phyloP scores from a whole-genome alignment of 192 early-diverging fungal species.

The Umbelopsis ramanniana region DNA sequence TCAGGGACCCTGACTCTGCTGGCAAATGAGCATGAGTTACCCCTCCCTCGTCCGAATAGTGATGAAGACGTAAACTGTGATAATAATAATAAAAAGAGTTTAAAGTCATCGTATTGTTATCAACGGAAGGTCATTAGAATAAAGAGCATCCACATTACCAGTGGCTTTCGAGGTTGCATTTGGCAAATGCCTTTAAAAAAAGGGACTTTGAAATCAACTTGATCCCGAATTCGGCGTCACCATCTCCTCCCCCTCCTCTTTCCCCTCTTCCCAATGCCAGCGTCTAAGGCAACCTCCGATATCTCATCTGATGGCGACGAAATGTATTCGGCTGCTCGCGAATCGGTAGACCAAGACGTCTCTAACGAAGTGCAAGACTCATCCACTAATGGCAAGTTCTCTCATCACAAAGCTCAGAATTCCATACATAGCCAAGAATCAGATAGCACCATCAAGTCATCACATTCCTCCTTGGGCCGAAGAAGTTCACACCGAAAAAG shows the following conservation, averaged over 20 bases:
- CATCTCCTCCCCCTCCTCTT: background rate
- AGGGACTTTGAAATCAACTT: slow-evolving; percentile 4
- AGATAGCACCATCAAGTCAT: slow-evolving; percentile 15
- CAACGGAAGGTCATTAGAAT: background rate
- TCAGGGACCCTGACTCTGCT: slow-evolving; percentile 4
- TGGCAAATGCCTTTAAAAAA: background rate
- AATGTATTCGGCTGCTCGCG: slow-evolving; percentile 4
- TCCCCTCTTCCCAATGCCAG: slow-evolving; percentile 20
- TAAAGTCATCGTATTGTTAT: background rate
- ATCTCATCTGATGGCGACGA: slow-evolving; percentile 18
- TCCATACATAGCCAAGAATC: slow-evolving; percentile 8
- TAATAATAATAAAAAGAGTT: background rate
- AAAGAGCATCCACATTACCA: background rate
- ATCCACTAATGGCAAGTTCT: background rate
- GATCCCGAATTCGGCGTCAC: background rate
- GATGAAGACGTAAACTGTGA: background rate
- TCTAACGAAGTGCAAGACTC: background rate
- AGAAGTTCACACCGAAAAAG: slow-evolving; percentile 13
- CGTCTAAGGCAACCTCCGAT: slow-evolving; percentile 1
- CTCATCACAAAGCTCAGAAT: background rate
- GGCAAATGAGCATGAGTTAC: too few species aligned
- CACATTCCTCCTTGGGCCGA: slow-evolving; percentile 2
- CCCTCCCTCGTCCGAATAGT: too few species aligned
- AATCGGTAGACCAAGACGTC: background rate
- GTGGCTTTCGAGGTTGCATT: background rate